These are phyloP conservation scores for Mollisiaceae sp. DNA, from an alignment of 2,329 filamentous ascomycete species.

Conservation along the genomic window DNA sequence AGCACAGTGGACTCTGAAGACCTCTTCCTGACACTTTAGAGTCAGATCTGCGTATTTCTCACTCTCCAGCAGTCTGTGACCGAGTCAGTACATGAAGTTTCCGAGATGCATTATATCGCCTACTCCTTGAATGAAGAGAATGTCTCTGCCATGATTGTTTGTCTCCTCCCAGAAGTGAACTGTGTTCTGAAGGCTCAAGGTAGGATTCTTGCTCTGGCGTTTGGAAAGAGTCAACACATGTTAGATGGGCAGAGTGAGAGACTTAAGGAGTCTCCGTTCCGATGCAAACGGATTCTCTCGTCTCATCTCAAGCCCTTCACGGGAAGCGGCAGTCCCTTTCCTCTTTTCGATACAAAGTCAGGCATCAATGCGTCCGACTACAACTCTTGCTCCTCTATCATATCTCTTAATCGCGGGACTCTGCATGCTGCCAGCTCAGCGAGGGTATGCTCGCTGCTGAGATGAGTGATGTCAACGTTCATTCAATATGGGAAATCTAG, in stretches of 20 bases:
- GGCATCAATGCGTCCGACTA: no score
- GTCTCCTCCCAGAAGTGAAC: neutral
- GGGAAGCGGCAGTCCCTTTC: neutral
- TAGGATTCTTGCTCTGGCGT: no score
- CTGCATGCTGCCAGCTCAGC: no score
- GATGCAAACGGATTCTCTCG: neutral
- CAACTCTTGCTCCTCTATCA: no score
- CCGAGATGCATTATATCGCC: no score
- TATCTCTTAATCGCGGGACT: no score
- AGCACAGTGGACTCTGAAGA: conserved; percentile 11
- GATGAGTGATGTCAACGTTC: no score
- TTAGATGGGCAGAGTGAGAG: neutral
- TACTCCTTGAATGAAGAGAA: conserved; percentile 29
- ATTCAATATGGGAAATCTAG: no score
- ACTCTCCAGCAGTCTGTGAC: conserved; percentile 6
- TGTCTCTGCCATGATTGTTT: neutral
- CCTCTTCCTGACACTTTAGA: neutral
- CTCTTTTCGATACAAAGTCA: no score
- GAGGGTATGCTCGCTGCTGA: no score
- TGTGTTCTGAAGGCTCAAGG: no score
- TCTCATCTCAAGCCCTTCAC: neutral
- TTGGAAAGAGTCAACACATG: no score
- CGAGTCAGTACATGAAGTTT: neutral
- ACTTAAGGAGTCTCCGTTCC: neutral
- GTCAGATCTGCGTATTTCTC: conserved; percentile 15